These are phyloP conservation scores for Rubia peregrina DNA, from an alignment of 305 asterid species.

Conservation along the genomic window DNA sequence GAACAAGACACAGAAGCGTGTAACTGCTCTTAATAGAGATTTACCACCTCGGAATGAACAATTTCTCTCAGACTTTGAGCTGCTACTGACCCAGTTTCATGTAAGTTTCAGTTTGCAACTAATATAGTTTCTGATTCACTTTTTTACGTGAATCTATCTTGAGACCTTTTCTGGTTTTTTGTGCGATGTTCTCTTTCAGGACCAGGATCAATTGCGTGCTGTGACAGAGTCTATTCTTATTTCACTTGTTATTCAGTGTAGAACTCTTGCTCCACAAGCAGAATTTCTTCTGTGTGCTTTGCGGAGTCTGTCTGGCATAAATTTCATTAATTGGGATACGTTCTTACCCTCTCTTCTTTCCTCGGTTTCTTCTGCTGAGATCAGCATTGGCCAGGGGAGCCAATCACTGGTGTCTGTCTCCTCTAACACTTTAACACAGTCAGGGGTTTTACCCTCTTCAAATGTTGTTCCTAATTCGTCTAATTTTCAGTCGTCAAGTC, in stretches of 20 bases:
- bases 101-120: constrained; percentile 34
- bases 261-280: constrained; percentile 92
- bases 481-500: constrained; percentile 67
- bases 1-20: constrained; percentile 88
- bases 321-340: constrained; percentile 83
- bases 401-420: constrained; percentile 47
- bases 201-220: constrained; percentile 72
- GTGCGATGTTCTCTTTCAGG: constrained; percentile 39
- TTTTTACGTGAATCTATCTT: constrained; percentile 7
- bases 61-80: constrained; percentile 77
- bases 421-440: constrained; percentile 58
- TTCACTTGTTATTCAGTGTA: constrained; percentile 77
- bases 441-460: constrained; percentile 58
- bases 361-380: constrained; percentile 79
- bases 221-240: constrained; percentile 76
- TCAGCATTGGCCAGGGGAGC: constrained; percentile 56
- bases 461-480: constrained; percentile 39
- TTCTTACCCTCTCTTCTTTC: constrained; percentile 89
- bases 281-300: constrained; percentile 87
- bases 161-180: constrained; percentile 15
- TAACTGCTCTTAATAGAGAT: constrained; percentile 80
- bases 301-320: constrained; percentile 63
- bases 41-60: constrained; percentile 95
- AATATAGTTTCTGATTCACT: constrained; percentile 5
- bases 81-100: constrained; percentile 64